Base-by-base conservation (phyloP, 192 early-diverging fungal genomes). In the Backusella parvicylindrica region DNA sequence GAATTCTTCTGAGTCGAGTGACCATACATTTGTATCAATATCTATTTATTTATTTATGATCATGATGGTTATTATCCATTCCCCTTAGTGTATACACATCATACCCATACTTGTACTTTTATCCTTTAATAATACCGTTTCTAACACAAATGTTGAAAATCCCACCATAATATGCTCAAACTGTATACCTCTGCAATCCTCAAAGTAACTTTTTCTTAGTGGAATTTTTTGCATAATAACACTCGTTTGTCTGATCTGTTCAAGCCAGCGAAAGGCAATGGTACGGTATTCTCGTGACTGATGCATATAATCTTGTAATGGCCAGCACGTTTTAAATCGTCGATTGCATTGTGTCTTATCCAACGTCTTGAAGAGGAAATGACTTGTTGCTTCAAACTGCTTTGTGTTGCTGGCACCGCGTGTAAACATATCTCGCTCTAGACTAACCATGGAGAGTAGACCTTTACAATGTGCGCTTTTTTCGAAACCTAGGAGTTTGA, bases 321-420 rank as follows among this genome's bases (percentile, higher is more conserved):
- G 78, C 78, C 78, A 79, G 23, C 78, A 79, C 5, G 33, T 31
- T 23, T 28, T 26, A 31, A 79, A 79, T 6, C 32, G 1, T 36
- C 33, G 40, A 13, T 32, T 65, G 2, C 73, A 37, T 47, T 71
- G 68, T n/a, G n/a, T n/a, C 6, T 73, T 30, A 63, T 79, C 70
- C 6, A 79, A 35, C 9, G 66, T 70, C 16, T 63, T 67, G 69
- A 79, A 79, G 6, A 79, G 38, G 43, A 79, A 79, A 74, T 74
- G 69, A 13, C 73, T 75, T 2, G 74, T 79, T 18, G 50, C n/a
- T 53, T 79, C 78, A 47, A 79, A 79, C n/a, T 73, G 73, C 33
- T 50, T 74, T 3, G 40, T 71, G 68, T 79, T 79, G 31, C 66
- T 56, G 28, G 78, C 73, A 38, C 38, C 49, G 35, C 53, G 65